Evolutionary conservation across 192 early-diverging fungal species (phyloP).

Genomic region (Spinellus fusiger): DNA sequence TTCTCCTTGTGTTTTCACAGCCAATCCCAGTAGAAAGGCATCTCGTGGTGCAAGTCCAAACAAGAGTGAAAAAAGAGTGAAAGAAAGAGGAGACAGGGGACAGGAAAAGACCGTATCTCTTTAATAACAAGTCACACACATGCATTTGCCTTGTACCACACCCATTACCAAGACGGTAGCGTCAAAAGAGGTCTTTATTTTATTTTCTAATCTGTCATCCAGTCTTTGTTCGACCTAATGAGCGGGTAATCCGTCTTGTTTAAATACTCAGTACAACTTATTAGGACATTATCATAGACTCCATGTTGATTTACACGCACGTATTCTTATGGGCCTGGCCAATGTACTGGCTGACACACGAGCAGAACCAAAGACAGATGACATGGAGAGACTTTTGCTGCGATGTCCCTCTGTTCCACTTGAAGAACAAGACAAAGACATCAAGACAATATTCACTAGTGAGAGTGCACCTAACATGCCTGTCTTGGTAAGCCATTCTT

Average conservation of each 20-base stretch:
- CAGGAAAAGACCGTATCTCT: too few species aligned
- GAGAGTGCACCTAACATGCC: conserved; percentile 4
- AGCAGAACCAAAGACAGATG: conserved; percentile 34
- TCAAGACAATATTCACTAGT: conserved; percentile 18
- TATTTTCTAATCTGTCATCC: too few species aligned
- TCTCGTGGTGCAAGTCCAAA: too few species aligned
- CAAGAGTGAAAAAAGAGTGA: too few species aligned
- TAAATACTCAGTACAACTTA: background rate
- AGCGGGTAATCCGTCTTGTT: too few species aligned
- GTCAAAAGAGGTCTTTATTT: background rate
- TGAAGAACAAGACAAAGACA: conserved; percentile 2
- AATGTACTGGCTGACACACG: conserved; percentile 42
- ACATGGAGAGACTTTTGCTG: conserved; percentile 35
- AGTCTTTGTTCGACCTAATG: too few species aligned
- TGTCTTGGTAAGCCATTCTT: conserved; percentile 27
- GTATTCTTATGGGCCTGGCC: conserved; percentile 45
- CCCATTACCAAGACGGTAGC: background rate
- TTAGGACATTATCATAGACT: conserved; percentile 29
- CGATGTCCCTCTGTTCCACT: conserved; percentile 33
- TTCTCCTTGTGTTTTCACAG: too few species aligned
- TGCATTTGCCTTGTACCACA: background rate
- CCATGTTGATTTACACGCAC: conserved; percentile 49
- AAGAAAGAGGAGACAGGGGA: too few species aligned
- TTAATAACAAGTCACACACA: background rate
- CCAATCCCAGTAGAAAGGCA: too few species aligned